phyloP scores from a whole-genome alignment of 2,329 filamentous ascomycete genomes.

The Venturia oleaginea region DNA sequence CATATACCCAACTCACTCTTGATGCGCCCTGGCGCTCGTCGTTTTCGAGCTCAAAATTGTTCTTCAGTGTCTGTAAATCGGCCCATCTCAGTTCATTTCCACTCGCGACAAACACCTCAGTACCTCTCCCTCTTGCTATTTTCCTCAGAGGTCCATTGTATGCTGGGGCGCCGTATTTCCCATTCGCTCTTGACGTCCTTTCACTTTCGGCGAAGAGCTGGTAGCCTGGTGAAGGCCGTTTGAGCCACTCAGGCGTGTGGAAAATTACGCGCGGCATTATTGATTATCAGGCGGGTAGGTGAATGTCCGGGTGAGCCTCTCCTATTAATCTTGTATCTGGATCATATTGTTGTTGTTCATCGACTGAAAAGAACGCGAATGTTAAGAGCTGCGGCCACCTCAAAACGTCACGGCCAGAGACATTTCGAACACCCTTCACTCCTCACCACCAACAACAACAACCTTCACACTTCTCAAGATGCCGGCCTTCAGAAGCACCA shows the following conservation, averaged over 20 bases:
- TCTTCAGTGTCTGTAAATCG: conserved; percentile 69
- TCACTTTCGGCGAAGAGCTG: conserved; percentile 51
- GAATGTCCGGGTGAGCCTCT: neutral
- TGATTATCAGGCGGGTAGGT: neutral
- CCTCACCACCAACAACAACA: neutral
- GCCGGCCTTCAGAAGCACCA: conserved; percentile 42
- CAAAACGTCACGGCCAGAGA: neutral
- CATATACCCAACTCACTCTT: neutral
- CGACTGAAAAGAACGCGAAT: neutral
- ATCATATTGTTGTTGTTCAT: neutral
- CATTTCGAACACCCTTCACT: neutral
- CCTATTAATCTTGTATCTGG: neutral
- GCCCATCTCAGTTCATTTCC: conserved; percentile 90
- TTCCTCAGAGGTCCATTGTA: conserved; percentile 43
- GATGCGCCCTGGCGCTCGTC: conserved; percentile 1
- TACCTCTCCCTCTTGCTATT: conserved; percentile 65
- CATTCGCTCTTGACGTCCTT: conserved; percentile 18
- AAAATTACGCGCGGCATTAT: conserved; percentile 77
- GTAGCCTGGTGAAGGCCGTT: conserved; percentile 65
- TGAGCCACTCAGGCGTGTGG: conserved; percentile 83
- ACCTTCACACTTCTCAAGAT: neutral
- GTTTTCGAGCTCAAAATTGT: conserved; percentile 10
- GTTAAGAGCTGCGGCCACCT: neutral
- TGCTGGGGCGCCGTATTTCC: conserved; percentile 21
- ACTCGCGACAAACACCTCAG: conserved; percentile 80